A percentile compares a stretch with the other conserved stretches of the same genome.
Conservation (phyloP, 1,139 yeast species). For the Saccharomyces hybrid region DNA sequence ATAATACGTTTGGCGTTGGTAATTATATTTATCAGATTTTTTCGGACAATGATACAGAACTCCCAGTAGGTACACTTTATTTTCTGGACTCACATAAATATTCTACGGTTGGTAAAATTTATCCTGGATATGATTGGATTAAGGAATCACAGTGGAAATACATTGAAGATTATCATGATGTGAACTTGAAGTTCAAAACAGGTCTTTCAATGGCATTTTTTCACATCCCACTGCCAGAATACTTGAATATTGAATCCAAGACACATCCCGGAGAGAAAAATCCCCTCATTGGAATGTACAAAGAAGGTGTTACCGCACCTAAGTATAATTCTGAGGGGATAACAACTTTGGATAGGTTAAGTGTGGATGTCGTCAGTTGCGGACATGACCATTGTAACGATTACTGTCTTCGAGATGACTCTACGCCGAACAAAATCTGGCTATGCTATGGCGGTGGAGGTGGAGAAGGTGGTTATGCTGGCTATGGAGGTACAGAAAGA, state of each 20-base stretch:
- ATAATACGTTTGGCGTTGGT: slow-evolving; percentile 61
- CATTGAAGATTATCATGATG: slow-evolving; percentile 39
- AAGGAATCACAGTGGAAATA: slow-evolving; percentile 64
- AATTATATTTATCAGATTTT: slow-evolving; percentile 58
- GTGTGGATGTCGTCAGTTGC: slow-evolving; percentile 65
- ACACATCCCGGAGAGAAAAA: slow-evolving; percentile 27
- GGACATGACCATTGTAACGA: slow-evolving; percentile 97
- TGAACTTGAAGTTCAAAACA: slow-evolving; percentile 16
- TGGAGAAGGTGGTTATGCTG: slow-evolving; percentile 94
- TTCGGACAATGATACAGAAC: slow-evolving; percentile 8
- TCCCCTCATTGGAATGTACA: slow-evolving; percentile 48
- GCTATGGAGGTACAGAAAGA: slow-evolving; percentile 78
- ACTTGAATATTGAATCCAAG: slow-evolving; percentile 38
- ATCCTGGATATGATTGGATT: slow-evolving; percentile 82
- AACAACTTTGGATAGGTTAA: slow-evolving; percentile 47
- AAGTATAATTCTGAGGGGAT: slow-evolving; percentile 59
- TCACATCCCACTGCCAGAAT: slow-evolving; percentile 90
- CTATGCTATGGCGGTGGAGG: slow-evolving; percentile 88
- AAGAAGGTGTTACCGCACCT: slow-evolving; percentile 79
- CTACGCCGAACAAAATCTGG: slow-evolving; percentile 48
- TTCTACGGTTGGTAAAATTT: slow-evolving; percentile 53
- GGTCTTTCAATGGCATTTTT: slow-evolving; percentile 76
- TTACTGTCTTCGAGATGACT: slow-evolving; percentile 51
- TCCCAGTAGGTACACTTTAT: slow-evolving; percentile 52
- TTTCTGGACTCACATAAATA: slow-evolving; percentile 79